Conservation (phyloP, 2,329 filamentous ascomycete genomes). For the Fusarium cicatricum region DNA sequence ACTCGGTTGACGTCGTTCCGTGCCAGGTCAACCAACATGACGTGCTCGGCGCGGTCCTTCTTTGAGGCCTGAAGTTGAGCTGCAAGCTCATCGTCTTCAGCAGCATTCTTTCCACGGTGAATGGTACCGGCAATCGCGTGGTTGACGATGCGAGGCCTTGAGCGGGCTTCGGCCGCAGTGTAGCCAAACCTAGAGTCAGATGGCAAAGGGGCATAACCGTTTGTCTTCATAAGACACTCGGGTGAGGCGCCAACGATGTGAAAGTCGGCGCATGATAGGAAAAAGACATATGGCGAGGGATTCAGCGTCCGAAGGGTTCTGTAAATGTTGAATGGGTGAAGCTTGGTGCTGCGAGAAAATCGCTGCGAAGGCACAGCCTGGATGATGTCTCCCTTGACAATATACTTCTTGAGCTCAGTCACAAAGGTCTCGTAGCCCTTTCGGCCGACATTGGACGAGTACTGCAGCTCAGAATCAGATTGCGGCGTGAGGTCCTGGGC, state of each 20-base stretch:
- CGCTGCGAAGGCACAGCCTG: constrained; percentile 96
- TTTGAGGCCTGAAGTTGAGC: constrained; percentile 67
- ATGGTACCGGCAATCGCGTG: constrained; percentile 98
- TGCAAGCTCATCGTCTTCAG: constrained; percentile 82
- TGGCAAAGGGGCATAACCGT: constrained; percentile 38
- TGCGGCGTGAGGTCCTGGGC: constrained; percentile 65
- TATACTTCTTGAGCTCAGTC: constrained; percentile 85
- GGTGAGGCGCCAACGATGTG: constrained; percentile 95
- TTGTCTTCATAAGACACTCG: constrained; percentile 87
- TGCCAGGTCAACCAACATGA: constrained; percentile 97
- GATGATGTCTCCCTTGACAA: constrained; percentile 92
- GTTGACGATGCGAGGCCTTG: constrained; percentile 87
- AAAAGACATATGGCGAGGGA: constrained; percentile 97
- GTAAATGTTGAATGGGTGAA: constrained; percentile 99
- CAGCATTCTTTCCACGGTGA: constrained; percentile 76
- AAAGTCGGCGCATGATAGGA: constrained; percentile 89
- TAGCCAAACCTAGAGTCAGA: constrained; percentile 40
- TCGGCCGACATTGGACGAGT: constrained; percentile 90
- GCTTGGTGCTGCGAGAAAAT: constrained; percentile 84
- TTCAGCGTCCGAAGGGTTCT: constrained; percentile 96
- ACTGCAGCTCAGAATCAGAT: constrained; percentile 77
- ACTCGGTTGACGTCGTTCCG: constrained; percentile 97
- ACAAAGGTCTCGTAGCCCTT: constrained; percentile 93
- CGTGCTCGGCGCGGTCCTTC: constrained; percentile 94
- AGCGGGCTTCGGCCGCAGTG: constrained; percentile 53